Evolutionary conservation across 1,139 yeast genomes (phyloP), one percentile per base, ranked within the genome.

Genomic region (Yamadazyma diospyri): DNA sequence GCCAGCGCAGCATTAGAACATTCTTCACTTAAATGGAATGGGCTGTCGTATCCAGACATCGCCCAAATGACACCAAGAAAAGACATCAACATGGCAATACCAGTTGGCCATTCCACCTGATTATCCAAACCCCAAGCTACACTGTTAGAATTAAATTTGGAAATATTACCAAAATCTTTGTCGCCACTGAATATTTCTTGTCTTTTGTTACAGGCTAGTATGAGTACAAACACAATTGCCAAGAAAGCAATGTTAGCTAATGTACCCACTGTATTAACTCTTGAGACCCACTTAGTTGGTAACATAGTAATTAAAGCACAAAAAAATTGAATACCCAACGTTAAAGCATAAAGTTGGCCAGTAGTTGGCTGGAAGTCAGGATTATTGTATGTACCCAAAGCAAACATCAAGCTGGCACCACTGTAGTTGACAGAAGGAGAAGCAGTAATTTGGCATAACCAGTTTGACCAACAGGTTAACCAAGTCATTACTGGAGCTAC

Each of bases 11-110:
- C 84, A 51, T 80, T 78, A 27, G 80, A 61, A 48, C 84, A 77
- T 50, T 81, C 87, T 54, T 81, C 92, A 12, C 85, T 70, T 35
- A 81, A 59, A 48, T 81, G 88, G 64, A 80, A 81, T 0, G 88
- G 84, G 14, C 84, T 74, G 51, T 81, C 89, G 48, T 77, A 81
- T 14, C 88, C 88, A 29, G 82, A 72, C 82, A 81, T 79, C 22
- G 83, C 76, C 88, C 88, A 81, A 48, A 80, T 76, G 33, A 74
- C 80, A 17, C 86, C 81, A 48, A 78, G 59, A 52, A 79, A 80
- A 13, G 78, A 64, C 70, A 76, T 66, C 39, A 80, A 58, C 51
- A 78, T 63, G 17, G 83, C 70, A 30, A 79, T 64, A 32, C 88
- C 88, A 35, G 65, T 62, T 4, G 86, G 83, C 71, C 77, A 81